phyloP scores from a whole-genome alignment of 1,284 basidiomycete species.

The Phylloporus sp. region DNA sequence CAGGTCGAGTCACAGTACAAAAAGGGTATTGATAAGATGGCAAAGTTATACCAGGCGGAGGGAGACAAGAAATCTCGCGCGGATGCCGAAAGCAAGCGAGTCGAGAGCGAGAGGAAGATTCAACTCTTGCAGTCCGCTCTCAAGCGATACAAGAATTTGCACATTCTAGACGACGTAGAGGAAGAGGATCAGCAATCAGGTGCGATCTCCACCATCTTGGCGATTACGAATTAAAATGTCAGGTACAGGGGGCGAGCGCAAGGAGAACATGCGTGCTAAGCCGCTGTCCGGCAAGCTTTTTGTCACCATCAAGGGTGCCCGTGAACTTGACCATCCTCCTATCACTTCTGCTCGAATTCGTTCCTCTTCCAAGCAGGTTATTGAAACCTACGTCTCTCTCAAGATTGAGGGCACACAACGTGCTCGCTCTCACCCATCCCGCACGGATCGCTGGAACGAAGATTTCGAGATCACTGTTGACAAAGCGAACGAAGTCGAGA shows the following conservation, averaged over 20 bases:
- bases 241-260: constrained; percentile 86
- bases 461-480: constrained; percentile 96
- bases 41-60: constrained; percentile 90
- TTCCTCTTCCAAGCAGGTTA: constrained; percentile 78
- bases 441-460: constrained; percentile 97
- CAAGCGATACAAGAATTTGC: constrained; percentile 95
- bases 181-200: constrained; percentile 73
- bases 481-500: constrained; percentile 98
- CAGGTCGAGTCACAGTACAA: constrained; percentile 99
- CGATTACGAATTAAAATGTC: constrained; percentile 44
- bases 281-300: constrained; percentile 94
- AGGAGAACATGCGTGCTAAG: constrained; percentile 89
- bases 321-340: constrained; percentile 95
- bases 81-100: constrained; percentile 92
- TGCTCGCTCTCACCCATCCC: constrained; percentile 90
- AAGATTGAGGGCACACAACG: constrained; percentile 97
- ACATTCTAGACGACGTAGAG: constrained; percentile 89
- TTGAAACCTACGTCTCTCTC: constrained; percentile 92
- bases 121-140: constrained; percentile 91
- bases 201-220: constrained; percentile 39
- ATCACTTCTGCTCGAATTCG: constrained; percentile 67
- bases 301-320: constrained; percentile 88
- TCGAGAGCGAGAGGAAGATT: constrained; percentile 97
- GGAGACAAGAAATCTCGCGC: constrained; percentile 93
- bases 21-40: constrained; percentile 99